Base-by-base conservation (phyloP, 495 filamentous ascomycete species). In the Xylaria palmicola region DNA sequence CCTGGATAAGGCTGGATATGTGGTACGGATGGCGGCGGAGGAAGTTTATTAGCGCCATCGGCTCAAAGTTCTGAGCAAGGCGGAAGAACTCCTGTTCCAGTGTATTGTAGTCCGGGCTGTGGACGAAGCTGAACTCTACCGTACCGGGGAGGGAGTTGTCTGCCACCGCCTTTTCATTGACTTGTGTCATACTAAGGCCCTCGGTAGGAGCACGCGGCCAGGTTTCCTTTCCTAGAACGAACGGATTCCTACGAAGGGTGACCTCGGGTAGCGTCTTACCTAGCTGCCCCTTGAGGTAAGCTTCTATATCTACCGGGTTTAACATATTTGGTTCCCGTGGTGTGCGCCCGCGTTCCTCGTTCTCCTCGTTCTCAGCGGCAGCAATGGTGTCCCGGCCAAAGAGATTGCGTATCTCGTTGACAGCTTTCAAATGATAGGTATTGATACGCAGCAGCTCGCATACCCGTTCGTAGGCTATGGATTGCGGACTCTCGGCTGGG, bases 341-440 rank as follows among this genome's bases (percentile, higher is more conserved):
- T 60, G 56, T 62, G 68, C 61, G 67, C 60, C 29, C 65, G 62
- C 59, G 82, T 67, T 86, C 81, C 45, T 81, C 70, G 52, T 81
- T 77, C 20, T 82, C 74, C 24, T 82, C 83, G 26, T 81, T 74
- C 27, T 83, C 78, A 15, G 85, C 84, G 17, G 82, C 81, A 45
- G 90, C 85, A 56, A 94, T 76, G 9, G 89, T 89, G 27, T 88
- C 85, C 56, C 87, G 87, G 0, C 94, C 94, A 74, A 99, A 99
- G 2, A 99, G 75, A 61, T 85, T 86, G 41, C 90, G 88, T 92
- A 99, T 97, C 74, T 99, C 94, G 65, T 96, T 95, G 6, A 84
- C 81, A 13, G 89, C 89, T 69, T 95, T 96, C 10, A 99, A 83
- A 63, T 90, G 85, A 61, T 88, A 83, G 1, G 89, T 83, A 45